Evolutionary conservation across 2,329 filamentous ascomycete species (phyloP).

Genomic region (Dryadomyces quercivorus): DNA sequence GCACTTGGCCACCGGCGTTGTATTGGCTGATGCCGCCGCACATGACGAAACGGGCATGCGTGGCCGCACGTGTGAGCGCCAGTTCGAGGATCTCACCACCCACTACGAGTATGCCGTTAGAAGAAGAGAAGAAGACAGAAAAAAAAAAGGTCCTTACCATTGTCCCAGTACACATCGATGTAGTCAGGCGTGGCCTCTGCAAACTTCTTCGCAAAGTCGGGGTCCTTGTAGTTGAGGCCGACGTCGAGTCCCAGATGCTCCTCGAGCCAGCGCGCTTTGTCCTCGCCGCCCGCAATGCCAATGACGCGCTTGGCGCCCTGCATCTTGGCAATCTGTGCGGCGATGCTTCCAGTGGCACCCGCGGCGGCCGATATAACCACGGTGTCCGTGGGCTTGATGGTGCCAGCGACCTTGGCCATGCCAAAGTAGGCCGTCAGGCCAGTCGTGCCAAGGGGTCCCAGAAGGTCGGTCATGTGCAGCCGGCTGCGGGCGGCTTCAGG

Average conservation of each 20-base stretch:
- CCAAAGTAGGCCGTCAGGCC: conserved; percentile 57
- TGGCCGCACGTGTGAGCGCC: conserved; percentile 50
- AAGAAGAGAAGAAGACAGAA: background rate
- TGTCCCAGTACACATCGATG: conserved; percentile 64
- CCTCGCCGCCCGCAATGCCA: conserved; percentile 41
- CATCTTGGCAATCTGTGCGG: conserved; percentile 54
- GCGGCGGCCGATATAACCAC: conserved; percentile 57
- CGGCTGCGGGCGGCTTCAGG: conserved; percentile 1
- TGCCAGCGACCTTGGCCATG: conserved; percentile 42
- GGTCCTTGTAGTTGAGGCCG: conserved; percentile 57
- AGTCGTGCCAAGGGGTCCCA: conserved; percentile 43
- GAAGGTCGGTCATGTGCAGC: conserved; percentile 31
- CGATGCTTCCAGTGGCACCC: conserved; percentile 54
- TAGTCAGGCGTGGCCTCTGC: conserved; percentile 39
- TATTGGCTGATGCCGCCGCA: conserved; percentile 62
- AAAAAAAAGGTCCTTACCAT: conserved; percentile 20
- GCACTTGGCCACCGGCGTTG: conserved; percentile 38
- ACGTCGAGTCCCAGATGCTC: conserved; percentile 54
- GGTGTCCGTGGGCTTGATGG: conserved; percentile 43
- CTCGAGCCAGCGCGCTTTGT: conserved; percentile 50
- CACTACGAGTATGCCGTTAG: conserved; percentile 26
- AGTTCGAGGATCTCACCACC: conserved; percentile 59
- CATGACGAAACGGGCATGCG: conserved; percentile 53
- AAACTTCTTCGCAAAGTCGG: conserved; percentile 48
- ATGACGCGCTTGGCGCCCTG: conserved; percentile 39